Conservation (phyloP, 345 rosid genomes). For the Eucalyptus polyanthemos region DNA sequence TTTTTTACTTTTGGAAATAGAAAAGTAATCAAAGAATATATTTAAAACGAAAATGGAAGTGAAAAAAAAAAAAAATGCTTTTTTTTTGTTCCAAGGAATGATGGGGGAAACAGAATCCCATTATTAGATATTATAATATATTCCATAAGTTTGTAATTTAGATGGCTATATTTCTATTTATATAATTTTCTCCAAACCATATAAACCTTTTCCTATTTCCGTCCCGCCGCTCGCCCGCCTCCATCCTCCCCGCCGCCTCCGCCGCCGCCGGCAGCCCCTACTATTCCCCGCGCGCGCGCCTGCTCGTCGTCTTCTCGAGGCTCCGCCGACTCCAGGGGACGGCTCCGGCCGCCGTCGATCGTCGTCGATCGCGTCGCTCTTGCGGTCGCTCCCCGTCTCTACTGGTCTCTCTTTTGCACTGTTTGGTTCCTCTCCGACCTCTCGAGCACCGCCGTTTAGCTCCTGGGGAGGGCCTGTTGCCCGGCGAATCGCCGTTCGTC, state of each 20-base stretch:
- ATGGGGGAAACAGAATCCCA: background rate
- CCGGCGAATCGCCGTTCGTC: background rate
- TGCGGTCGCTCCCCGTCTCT: background rate
- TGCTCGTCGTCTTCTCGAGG: background rate
- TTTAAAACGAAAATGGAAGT: too few relatives aligned
- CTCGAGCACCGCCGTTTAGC: background rate
- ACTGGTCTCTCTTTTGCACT: background rate
- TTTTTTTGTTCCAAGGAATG: too few relatives aligned
- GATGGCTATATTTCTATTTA: background rate
- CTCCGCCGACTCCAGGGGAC: background rate
- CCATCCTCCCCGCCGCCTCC: background rate
- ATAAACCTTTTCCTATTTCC: background rate
- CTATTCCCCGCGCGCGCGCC: background rate
- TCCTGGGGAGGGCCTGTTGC: background rate
- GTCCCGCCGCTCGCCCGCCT: background rate
- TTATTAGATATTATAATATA: background rate
- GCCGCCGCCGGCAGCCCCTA: background rate
- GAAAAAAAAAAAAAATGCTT: too few relatives aligned
- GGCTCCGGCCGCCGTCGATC: background rate
- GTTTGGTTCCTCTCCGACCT: background rate
- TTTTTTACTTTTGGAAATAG: fast-evolving
- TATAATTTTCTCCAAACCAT: background rate
- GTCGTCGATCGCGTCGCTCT: background rate
- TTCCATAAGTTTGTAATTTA: background rate
- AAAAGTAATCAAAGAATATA: too few relatives aligned